Evolutionary conservation across 1,284 basidiomycete genomes (phyloP).

Genomic region (Cutaneotrichosporon cavernicola): DNA sequence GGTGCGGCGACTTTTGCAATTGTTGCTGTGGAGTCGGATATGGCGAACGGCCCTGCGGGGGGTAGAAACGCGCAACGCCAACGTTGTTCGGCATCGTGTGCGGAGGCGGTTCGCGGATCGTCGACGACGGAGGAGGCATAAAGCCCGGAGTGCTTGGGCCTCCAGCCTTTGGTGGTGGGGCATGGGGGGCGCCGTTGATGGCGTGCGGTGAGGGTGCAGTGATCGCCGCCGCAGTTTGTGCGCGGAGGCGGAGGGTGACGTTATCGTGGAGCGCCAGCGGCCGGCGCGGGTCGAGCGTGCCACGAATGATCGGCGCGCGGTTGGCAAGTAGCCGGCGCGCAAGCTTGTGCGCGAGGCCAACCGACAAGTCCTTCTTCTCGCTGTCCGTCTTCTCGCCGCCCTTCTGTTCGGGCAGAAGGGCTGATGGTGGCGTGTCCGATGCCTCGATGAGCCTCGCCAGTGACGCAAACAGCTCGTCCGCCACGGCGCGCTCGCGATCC

Average conservation of each 20-base stretch:
- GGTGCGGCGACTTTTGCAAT: slow-evolving; percentile 6
- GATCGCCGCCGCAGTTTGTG: slow-evolving; percentile 21
- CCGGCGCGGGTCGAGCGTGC: slow-evolving; percentile 45
- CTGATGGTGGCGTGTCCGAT: slow-evolving; percentile 15
- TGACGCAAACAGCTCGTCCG: slow-evolving; percentile 38
- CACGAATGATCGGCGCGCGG: slow-evolving; percentile 37
- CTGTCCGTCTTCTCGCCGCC: neutral
- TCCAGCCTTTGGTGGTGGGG: slow-evolving; percentile 11
- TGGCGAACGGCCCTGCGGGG: slow-evolving; percentile 1
- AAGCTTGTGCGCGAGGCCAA: slow-evolving; percentile 34
- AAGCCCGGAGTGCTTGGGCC: slow-evolving; percentile 14
- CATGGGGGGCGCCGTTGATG: slow-evolving; percentile 20
- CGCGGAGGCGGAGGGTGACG: slow-evolving; percentile 21
- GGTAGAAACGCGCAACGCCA: slow-evolving; percentile 9
- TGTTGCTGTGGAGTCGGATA: slow-evolving; percentile 12
- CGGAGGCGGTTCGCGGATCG: slow-evolving; percentile 23
- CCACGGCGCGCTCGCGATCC: slow-evolving; percentile 39
- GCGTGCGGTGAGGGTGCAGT: slow-evolving; percentile 14
- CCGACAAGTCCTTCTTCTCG: neutral
- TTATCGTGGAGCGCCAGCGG: slow-evolving; percentile 44
- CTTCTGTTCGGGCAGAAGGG: slow-evolving; percentile 9
- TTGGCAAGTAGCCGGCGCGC: slow-evolving; percentile 25
- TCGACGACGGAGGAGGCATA: slow-evolving; percentile 13
- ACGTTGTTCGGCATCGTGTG: slow-evolving; percentile 18
- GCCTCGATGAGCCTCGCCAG: slow-evolving; percentile 31